Evolutionary conservation across 2,329 filamentous ascomycete species (phyloP).

Genomic region (Colletotrichum gigasporum): DNA sequence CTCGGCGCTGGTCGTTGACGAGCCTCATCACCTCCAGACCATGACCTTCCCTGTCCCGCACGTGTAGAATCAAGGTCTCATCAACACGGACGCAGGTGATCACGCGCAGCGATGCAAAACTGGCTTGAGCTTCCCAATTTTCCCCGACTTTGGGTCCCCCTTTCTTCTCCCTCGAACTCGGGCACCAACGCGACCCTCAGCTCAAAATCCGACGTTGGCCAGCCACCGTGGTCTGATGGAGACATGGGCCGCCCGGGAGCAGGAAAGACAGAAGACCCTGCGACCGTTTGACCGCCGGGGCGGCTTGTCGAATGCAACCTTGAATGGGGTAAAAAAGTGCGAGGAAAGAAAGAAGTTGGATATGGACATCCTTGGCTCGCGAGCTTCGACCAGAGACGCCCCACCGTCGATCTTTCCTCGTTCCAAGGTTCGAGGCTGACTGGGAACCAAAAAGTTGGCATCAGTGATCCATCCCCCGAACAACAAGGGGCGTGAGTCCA

Average conservation of each 20-base stretch:
- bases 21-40: not conserved
- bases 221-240: conserved; percentile 19
- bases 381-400: not conserved
- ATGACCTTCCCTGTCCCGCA: conserved; percentile 2
- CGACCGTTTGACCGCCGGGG: not conserved
- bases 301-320: conserved; percentile 17
- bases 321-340: not conserved
- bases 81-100: not conserved
- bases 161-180: not conserved
- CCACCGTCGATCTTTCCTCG: conserved; percentile 28
- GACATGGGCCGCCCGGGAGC: conserved; percentile 1
- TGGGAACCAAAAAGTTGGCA: conserved; percentile 25
- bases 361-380: conserved; percentile 24
- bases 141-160: not conserved
- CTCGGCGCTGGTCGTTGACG: not conserved
- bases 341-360: conserved; percentile 18
- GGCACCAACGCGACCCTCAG: conserved; percentile 24
- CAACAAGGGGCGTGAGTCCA: conserved; percentile 1
- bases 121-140: conserved; percentile 17
- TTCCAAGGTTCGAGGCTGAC: conserved; percentile 25
- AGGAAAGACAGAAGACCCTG: not conserved
- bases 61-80: conserved; percentile 7
- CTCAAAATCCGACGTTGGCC: conserved; percentile 17
- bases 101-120: not conserved
- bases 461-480: not conserved